Evolutionary conservation across 2,329 filamentous ascomycete genomes (phyloP).

Genomic region (Cordyceps cicadae): DNA sequence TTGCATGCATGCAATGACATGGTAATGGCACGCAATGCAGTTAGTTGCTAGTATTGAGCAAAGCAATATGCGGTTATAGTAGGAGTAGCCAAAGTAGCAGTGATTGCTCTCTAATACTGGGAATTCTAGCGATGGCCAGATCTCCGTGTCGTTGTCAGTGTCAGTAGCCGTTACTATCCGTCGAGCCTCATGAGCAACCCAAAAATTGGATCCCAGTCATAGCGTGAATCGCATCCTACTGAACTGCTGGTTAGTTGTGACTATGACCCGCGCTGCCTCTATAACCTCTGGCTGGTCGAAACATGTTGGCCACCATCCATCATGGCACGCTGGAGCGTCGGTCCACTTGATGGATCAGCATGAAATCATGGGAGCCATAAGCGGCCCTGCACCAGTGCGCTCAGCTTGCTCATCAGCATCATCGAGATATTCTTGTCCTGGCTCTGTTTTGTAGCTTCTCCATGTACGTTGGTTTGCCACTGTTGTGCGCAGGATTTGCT

Average conservation of each 20-base stretch:
- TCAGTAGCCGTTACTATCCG: not conserved
- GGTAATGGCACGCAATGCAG: not conserved
- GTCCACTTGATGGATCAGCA: conserved; percentile 6
- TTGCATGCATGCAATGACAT: not conserved
- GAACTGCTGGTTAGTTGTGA: not conserved
- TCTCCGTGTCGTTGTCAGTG: not conserved
- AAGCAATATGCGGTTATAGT: not conserved
- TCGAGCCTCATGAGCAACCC: conserved; percentile 1
- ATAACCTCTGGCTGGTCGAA: not conserved
- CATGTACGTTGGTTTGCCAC: not conserved
- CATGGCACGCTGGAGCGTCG: not conserved
- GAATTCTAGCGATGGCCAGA: not conserved
- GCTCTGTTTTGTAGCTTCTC: too few relatives aligned
- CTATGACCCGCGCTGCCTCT: not conserved
- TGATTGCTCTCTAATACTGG: not conserved
- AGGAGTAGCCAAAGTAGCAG: not conserved
- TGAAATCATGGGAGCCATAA: conserved; percentile 9
- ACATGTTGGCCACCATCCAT: not conserved
- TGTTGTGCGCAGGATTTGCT: not conserved
- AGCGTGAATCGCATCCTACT: not conserved
- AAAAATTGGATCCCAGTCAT: conserved; percentile 3
- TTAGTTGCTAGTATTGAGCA: not conserved
- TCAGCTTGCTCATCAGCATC: not conserved
- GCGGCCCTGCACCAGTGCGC: conserved; percentile 1
- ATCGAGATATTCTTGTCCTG: not conserved